Conservation (phyloP, 2,329 filamentous ascomycete genomes). For the Phialophora chinensis region DNA sequence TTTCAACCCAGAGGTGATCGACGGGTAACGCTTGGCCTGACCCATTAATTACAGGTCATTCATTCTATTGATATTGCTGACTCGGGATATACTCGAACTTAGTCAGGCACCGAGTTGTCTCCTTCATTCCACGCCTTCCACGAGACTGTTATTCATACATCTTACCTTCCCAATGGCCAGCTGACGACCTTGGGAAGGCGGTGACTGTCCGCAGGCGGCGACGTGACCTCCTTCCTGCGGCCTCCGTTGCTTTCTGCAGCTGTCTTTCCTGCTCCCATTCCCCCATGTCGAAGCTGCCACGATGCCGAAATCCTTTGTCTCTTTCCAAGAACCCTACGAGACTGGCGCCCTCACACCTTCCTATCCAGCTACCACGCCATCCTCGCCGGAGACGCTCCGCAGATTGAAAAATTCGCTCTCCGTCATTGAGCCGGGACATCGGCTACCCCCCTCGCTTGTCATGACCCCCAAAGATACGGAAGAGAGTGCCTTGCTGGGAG, state of each 20-base stretch:
- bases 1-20: neutral
- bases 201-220: slow-evolving; percentile 28
- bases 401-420: slow-evolving; percentile 24
- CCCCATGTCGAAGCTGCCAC: slow-evolving; percentile 12
- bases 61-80: slow-evolving; percentile 9
- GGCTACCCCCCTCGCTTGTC: slow-evolving; percentile 27
- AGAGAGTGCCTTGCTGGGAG: slow-evolving; percentile 31
- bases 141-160: slow-evolving; percentile 5
- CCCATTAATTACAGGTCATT: neutral
- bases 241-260: neutral
- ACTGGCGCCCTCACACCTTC: slow-evolving; percentile 16
- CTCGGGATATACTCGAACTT: neutral
- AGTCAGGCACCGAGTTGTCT: neutral
- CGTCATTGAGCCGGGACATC: slow-evolving; percentile 23
- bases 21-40: neutral
- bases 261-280: slow-evolving; percentile 4
- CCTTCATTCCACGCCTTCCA: slow-evolving; percentile 1
- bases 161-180: slow-evolving; percentile 24
- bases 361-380: slow-evolving; percentile 14
- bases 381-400: slow-evolving; percentile 23
- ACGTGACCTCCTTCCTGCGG: slow-evolving; percentile 11
- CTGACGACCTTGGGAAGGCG: slow-evolving; percentile 27
- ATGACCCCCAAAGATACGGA: slow-evolving; percentile 31
- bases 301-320: slow-evolving; percentile 36
- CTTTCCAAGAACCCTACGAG: slow-evolving; percentile 32